phyloP scores from a whole-genome alignment of 192 early-diverging fungal genomes.

The Coemansia sp. region DNA sequence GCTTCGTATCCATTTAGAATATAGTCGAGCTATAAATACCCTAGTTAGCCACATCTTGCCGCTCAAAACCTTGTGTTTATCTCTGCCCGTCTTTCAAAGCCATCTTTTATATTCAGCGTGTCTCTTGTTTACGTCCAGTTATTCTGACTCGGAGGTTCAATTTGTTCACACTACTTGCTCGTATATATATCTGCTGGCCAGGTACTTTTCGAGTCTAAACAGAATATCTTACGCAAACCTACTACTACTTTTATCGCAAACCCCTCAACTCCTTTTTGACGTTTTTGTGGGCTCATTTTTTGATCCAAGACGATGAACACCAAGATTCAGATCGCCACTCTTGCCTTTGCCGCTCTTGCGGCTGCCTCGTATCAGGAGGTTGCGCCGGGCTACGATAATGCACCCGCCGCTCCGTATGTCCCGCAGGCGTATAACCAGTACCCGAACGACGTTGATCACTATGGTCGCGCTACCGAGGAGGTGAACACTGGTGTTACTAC shows the following conservation, averaged over 20 bases:
- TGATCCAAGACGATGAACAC: conserved; percentile 25
- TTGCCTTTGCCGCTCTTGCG: conserved; percentile 43
- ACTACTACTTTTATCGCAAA: neutral
- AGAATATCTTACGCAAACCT: neutral
- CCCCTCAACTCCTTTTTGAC: neutral
- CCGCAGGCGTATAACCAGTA: conserved; percentile 24
- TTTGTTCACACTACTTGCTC: neutral
- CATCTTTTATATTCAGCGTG: conserved; percentile 1
- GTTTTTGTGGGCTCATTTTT: neutral
- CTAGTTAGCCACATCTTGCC: neutral
- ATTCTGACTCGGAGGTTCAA: conserved; percentile 4
- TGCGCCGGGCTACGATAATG: conserved; percentile 12
- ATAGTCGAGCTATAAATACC: conserved; percentile 1
- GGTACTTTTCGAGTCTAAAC: neutral
- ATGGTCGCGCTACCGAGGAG: conserved; percentile 41
- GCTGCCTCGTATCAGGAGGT: conserved; percentile 46
- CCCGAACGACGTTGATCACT: conserved; percentile 23
- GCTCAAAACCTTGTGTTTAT: neutral
- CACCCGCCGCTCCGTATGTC: conserved; percentile 13
- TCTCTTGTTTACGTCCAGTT: neutral
- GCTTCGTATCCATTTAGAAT: no score
- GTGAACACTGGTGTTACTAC: conserved; percentile 19
- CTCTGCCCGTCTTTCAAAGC: neutral
- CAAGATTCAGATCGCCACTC: conserved; percentile 53
- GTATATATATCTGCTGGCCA: conserved; percentile 12